Base-by-base conservation (phyloP, 257 asterid genomes). In the Solanum medicagineum region DNA sequence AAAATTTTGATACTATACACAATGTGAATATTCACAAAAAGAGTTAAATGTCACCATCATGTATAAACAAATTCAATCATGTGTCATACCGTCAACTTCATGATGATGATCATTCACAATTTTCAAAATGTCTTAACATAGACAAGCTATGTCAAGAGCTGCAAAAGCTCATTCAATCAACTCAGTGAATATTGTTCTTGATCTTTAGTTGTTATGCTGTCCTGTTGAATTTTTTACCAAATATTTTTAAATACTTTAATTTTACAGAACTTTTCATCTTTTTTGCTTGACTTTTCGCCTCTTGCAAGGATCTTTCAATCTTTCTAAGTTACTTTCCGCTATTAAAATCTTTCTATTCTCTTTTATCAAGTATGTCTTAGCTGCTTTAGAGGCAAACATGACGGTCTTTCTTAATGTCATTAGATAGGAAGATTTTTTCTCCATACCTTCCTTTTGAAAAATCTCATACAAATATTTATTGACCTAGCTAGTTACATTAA, bases 401-500 rank as follows among this genome's bases (percentile, higher is more conserved):
- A 47, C 71, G 15, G 45, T 86, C 5, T 4, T 83, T 42, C 85
- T 86, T n/a, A 75, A 73, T 69, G 63, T 57, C 32, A 10, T 85
- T 8, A 86, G 87, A 80, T 68, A 51, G 19, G 55, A 73, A 17
- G 3, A 44, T 20, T 74, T 36, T 86, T 66, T 22, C 81, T 53
- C 80, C 16, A 73, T 83, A 12, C 55, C 85, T 69, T 63, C 87
- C n/a, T 85, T 68, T 56, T 68, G 63, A 26, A 81, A 66, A 44
- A 85, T 85, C 29, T 86, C 82, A 10, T 49, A 79, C 40, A 89
- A 54, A 57, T 88, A 85, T 56, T 32, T 82, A 74, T 9, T 36
- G 87, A 65, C 91, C 91, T 89, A 9, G 90, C 91, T 89, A 9
- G 90, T 63, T 10, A 90, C 89, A 2, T 85, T 53, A 42, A 86